Conservation (phyloP, 2,329 filamentous ascomycete genomes). For the Phaeomoniella chlamydospora region DNA sequence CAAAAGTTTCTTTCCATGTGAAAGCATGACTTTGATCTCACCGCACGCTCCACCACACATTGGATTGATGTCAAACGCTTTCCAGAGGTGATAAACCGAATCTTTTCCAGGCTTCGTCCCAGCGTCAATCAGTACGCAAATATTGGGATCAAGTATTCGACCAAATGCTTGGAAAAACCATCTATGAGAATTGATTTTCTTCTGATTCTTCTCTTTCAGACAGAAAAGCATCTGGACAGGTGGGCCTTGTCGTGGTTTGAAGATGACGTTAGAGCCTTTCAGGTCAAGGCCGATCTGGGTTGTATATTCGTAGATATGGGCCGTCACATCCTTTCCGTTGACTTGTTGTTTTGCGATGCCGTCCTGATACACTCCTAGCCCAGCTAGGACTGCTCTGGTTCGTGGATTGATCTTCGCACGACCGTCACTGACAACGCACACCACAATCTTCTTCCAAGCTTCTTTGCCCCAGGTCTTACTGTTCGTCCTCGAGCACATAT, state of each 20-base stretch:
- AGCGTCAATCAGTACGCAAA: conserved; percentile 90
- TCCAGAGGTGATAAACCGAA: conserved; percentile 97
- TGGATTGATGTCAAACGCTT: conserved; percentile 92
- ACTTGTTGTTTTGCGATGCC: conserved; percentile 98
- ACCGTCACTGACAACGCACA: conserved; percentile 92
- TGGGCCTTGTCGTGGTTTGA: conserved; percentile 69
- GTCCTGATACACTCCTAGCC: conserved; percentile 93
- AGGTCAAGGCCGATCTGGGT: conserved; percentile 57
- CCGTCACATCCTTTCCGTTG: conserved; percentile 89
- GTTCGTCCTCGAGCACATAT: conserved; percentile 85
- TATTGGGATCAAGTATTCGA: conserved; percentile 80
- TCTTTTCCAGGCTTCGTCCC: conserved; percentile 88
- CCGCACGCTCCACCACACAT: conserved; percentile 96
- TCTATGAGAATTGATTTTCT: conserved; percentile 98
- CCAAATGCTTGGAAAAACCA: conserved; percentile 99
- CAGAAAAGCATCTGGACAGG: conserved; percentile 97
- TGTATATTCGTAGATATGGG: conserved; percentile 79
- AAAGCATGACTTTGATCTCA: conserved; percentile 97
- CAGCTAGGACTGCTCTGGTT: conserved; percentile 77
- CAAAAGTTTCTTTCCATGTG: conserved; percentile 69
- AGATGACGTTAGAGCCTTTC: conserved; percentile 74
- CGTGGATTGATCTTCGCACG: conserved; percentile 92
- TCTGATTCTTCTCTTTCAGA: conserved; percentile 98
- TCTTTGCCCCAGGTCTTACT: conserved; percentile 98
- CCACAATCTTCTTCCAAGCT: conserved; percentile 99